A percentile compares a stretch with the other conserved stretches of the same genome.
Evolutionary conservation across 345 rosid species (phyloP).

Genomic region (Hibiscus mutabilis): DNA sequence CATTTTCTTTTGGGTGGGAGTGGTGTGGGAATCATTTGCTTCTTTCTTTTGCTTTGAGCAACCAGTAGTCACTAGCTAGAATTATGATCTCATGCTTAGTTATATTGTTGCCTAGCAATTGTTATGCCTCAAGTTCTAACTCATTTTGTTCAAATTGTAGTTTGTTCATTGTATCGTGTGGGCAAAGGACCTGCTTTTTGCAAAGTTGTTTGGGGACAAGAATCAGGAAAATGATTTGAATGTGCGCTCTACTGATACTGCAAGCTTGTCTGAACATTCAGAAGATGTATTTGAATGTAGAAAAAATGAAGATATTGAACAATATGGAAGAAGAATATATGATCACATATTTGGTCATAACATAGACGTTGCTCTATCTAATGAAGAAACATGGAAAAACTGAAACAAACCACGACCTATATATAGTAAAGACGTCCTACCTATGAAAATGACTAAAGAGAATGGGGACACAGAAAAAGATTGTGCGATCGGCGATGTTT

Average conservation of each 20-base stretch:
- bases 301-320: conserved; percentile 66
- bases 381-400: conserved; percentile 93
- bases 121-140: neutral
- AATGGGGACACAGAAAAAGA: conserved; percentile 55
- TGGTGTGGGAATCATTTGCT: neutral
- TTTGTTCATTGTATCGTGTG: conserved; percentile 54
- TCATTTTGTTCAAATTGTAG: conserved; percentile 35
- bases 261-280: conserved; percentile 50
- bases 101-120: neutral
- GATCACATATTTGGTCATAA: conserved; percentile 97
- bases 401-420: conserved; percentile 73
- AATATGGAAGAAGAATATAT: conserved; percentile 85
- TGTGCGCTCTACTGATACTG: conserved; percentile 66
- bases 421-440: conserved; percentile 57
- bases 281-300: conserved; percentile 68
- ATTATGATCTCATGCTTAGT: too few relatives aligned
- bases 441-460: conserved; percentile 38
- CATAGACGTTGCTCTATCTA: conserved; percentile 82
- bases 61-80: neutral
- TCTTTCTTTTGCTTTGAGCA: neutral
- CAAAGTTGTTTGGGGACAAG: neutral
- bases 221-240: conserved; percentile 85
- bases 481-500: conserved; percentile 33
- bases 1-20: conserved; percentile 1
- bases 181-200: neutral